phyloP scores from a whole-genome alignment of 768 basidiomycete genomes.

The Favolaschia claudopus region DNA sequence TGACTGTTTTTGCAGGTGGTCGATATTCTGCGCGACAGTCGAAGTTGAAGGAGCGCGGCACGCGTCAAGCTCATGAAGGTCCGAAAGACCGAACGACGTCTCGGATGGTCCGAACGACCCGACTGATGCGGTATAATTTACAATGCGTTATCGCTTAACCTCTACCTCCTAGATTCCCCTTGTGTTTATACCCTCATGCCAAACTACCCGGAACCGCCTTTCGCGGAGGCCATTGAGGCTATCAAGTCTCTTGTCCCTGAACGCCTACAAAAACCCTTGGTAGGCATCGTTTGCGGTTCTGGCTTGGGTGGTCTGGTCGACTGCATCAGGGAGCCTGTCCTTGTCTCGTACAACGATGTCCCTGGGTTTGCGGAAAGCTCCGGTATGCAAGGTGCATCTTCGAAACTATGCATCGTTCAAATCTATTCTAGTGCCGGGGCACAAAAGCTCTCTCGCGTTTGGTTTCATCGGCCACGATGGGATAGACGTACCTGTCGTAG shows the following conservation, averaged over 20 bases:
- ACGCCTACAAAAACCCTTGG: conserved; percentile 60
- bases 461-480: conserved; percentile 70
- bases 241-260: conserved; percentile 43
- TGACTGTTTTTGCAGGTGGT: background rate
- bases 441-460: conserved; percentile 82
- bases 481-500: conserved; percentile 84
- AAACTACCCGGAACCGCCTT: conserved; percentile 22
- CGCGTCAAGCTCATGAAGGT: conserved; percentile 8
- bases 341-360: conserved; percentile 71
- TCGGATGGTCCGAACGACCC: too few species aligned
- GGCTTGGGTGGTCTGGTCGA: conserved; percentile 81
- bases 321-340: conserved; percentile 60
- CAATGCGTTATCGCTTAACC: background rate
- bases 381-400: conserved; percentile 51
- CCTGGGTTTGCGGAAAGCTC: conserved; percentile 82
- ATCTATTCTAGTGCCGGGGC: conserved; percentile 69
- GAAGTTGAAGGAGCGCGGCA: background rate
- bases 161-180: conserved; percentile 23
- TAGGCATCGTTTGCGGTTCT: conserved; percentile 89
- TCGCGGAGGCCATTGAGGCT: conserved; percentile 33
- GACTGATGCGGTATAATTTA: too few species aligned
- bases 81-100: too few species aligned
- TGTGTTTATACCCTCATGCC: conserved; percentile 26
- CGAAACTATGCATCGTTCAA: background rate
- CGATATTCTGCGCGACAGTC: background rate